Conservation (phyloP, 179 eudicot species). For the Patellifolia procumbens region DNA sequence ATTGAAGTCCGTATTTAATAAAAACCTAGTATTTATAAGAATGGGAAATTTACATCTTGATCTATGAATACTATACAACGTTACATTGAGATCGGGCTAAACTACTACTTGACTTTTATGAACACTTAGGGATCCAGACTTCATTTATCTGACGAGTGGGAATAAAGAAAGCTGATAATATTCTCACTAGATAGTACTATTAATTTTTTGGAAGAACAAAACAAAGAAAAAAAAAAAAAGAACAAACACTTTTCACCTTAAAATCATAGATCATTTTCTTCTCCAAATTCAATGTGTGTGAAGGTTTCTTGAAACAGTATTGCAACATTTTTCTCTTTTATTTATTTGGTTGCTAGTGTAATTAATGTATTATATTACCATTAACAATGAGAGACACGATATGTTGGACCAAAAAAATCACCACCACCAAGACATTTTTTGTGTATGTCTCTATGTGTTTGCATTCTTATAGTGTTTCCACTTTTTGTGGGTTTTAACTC, state of each 20-base stretch:
- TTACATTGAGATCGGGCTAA: slow-evolving; percentile 34
- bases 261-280: slow-evolving; percentile 12
- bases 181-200: not conserved
- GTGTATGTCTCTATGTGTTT: slow-evolving; percentile 18
- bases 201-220: slow-evolving; percentile 1
- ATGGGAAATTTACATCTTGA: not conserved
- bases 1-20: not conserved
- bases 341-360: not conserved
- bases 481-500: slow-evolving; percentile 30
- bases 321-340: not conserved
- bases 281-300: slow-evolving; percentile 10
- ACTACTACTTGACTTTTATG: slow-evolving; percentile 29
- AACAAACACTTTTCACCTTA: slow-evolving; percentile 22
- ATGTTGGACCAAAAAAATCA: slow-evolving; percentile 29
- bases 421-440: slow-evolving; percentile 32
- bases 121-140: slow-evolving; percentile 28
- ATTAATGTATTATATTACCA: not conserved
- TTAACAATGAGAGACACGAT: slow-evolving; percentile 27
- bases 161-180: slow-evolving; percentile 1
- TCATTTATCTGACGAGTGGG: slow-evolving; percentile 31
- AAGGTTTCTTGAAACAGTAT: slow-evolving; percentile 7
- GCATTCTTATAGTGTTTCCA: slow-evolving; percentile 30
- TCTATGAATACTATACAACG: not conserved
- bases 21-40: not conserved
- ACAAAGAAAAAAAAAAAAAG: slow-evolving; percentile 4